Percentiles rank a stretch among this genome's conserved stretches.
phyloP scores from a whole-genome alignment of 164 flowering plant species.

The Sedum album region DNA sequence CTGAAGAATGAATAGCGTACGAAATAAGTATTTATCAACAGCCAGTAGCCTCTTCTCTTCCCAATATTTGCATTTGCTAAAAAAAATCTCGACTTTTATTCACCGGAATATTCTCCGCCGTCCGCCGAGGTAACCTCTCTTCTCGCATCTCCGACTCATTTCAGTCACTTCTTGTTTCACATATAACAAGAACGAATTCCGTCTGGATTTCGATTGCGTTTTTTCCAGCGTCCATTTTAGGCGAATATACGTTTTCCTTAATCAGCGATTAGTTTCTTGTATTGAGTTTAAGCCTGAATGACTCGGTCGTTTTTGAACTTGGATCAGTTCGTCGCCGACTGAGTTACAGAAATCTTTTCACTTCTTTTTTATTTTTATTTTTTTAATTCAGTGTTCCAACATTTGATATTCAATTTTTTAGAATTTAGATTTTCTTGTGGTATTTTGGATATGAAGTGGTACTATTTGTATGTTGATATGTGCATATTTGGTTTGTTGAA shows the following conservation, averaged over 20 bases:
- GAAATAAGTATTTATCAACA: too few species aligned
- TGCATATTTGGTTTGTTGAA: slow-evolving; percentile 11
- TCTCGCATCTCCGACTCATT: neutral
- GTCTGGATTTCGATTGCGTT: neutral
- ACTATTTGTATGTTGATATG: neutral
- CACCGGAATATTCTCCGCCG: neutral
- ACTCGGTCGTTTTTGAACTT: too few species aligned
- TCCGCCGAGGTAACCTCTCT: neutral
- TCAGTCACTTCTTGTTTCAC: neutral
- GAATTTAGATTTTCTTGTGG: too few species aligned
- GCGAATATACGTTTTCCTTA: neutral
- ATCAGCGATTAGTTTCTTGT: neutral
- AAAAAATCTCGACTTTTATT: neutral
- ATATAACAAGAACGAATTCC: neutral
- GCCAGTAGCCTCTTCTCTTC: too few species aligned
- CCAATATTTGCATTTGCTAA: neutral
- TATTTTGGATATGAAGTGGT: neutral
- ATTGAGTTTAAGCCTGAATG: neutral
- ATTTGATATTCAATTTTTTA: neutral
- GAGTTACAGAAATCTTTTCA: too few species aligned
- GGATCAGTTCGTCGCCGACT: too few species aligned
- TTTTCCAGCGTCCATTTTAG: neutral
- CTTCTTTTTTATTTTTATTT: too few species aligned
- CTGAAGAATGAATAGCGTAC: neutral
- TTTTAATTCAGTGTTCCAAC: neutral